Percentiles rank a stretch among this genome's conserved stretches.
phyloP scores from a whole-genome alignment of 495 filamentous ascomycete species.

The Neurospora sp. region DNA sequence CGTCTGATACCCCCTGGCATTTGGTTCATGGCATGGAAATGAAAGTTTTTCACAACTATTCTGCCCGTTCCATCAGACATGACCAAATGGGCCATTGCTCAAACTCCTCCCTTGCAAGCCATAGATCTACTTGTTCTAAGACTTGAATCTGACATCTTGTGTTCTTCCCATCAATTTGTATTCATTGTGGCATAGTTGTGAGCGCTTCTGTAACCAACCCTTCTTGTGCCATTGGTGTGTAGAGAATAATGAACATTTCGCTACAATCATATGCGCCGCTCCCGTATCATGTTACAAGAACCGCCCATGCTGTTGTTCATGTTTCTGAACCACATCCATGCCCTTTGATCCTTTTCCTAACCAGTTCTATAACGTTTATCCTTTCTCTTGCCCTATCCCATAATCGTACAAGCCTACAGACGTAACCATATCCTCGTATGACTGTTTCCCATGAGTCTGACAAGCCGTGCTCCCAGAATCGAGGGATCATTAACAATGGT shows the following conservation, averaged over 20 bases:
- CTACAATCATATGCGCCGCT: background rate
- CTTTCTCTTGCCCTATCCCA: background rate
- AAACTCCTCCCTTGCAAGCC: background rate
- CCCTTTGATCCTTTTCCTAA: background rate
- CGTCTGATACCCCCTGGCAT: background rate
- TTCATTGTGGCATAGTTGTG: background rate
- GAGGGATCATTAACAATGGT: too few species aligned
- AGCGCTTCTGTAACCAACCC: background rate
- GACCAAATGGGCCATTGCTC: background rate
- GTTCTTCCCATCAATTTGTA: background rate
- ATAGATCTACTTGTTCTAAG: background rate
- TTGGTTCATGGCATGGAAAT: background rate
- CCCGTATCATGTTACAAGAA: background rate
- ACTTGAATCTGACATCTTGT: background rate
- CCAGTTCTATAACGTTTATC: background rate
- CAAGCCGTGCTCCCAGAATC: too few species aligned
- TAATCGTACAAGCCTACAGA: background rate
- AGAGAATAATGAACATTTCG: background rate
- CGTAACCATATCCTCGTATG: background rate
- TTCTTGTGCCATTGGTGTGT: background rate
- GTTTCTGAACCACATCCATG: background rate
- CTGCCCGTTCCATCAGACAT: background rate
- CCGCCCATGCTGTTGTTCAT: background rate
- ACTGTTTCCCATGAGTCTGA: too few species aligned
- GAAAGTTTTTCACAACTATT: background rate